These are phyloP conservation scores for Cyphellophora europaea DNA, from an alignment of 2,329 filamentous ascomycete species.

Conservation along the genomic window DNA sequence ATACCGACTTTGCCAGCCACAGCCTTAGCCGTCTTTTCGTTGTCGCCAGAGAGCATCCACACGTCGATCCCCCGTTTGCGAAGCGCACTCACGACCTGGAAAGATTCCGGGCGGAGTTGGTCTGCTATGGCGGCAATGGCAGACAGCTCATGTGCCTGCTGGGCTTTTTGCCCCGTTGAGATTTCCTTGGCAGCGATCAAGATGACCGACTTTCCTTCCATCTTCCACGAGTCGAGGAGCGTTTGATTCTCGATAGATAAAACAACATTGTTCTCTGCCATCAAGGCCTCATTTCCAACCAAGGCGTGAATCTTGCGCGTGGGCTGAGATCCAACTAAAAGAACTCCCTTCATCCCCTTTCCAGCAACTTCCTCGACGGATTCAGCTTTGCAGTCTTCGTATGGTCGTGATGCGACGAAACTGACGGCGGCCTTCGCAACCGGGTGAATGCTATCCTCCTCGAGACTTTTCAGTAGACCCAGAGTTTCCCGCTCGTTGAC, in stretches of 20 bases:
- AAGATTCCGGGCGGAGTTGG: conserved; percentile 65
- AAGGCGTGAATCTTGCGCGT: conserved; percentile 37
- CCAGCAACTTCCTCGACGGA: conserved; percentile 46
- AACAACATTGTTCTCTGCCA: no score
- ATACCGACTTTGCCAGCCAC: conserved; percentile 71
- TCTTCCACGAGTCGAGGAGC: conserved; percentile 3
- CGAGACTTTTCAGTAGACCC: conserved; percentile 39
- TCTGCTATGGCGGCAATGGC: conserved; percentile 69
- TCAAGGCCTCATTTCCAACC: conserved; percentile 49
- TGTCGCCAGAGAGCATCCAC: conserved; percentile 90
- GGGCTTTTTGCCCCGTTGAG: no score
- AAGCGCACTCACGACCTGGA: conserved; percentile 54
- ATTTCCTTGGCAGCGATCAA: conserved; percentile 1
- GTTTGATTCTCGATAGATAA: no score
- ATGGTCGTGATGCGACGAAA: no score
- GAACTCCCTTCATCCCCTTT: conserved; percentile 48
- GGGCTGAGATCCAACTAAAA: no score
- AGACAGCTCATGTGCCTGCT: conserved; percentile 17
- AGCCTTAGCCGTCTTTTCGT: conserved; percentile 66
- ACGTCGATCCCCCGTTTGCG: conserved; percentile 55
- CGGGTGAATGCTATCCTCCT: conserved; percentile 51
- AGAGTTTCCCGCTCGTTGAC: conserved; percentile 44
- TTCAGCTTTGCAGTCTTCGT: conserved; percentile 36
- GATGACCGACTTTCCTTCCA: conserved; percentile 2
- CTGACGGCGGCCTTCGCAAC: conserved; percentile 46